Base-by-base conservation (phyloP, 2,329 filamentous ascomycete species). In the Fusarium pseudoanthophilum region DNA sequence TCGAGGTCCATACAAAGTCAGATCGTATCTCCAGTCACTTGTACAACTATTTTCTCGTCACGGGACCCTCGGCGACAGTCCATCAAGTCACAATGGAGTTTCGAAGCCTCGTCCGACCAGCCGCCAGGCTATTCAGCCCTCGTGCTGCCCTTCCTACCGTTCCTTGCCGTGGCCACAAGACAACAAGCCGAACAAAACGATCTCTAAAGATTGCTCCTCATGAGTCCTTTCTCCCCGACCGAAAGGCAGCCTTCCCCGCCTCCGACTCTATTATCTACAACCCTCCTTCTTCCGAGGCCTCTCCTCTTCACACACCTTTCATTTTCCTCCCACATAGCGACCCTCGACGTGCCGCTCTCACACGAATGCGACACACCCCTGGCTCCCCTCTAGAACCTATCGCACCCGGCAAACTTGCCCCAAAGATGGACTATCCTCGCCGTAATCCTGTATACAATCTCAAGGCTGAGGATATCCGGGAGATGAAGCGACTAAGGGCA, bases 291-390 rank as follows among this genome's bases (percentile, higher is more conserved):
- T 84, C 87, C 15, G 83, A 85, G 63, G 83, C 87, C 7, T 87
- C 88, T n/a, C 89, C 90, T 64, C 86, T 85, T 77, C 87, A 92
- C 82, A 92, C 90, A n/a, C 90, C 90, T 64, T 87, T 90, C 82
- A 88, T 90, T 79, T 92, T 92, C 82, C 86, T 92, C 36, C 90
- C 90, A 60, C 85, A 84, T 57, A 81, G 78, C 73, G 89, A 90
- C 78, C 87, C 88, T 21, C 86, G 88, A 52, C 86, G 88, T 34
- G 81, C 83, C 59, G 84, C 85, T 52, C 85, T 87, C 79, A 81
- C 88, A 45, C 80, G 83, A 21, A 79, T 83, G 45, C 84, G 89
- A 39, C 79, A 80, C 67, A 78, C 78, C 37, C 78, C 80, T 18
- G 62, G 76, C 34, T 78, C 78, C 13, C 57, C 77, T 13, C 49